phyloP scores from a whole-genome alignment of 345 rosid species.

The Trapa bicornis region DNA sequence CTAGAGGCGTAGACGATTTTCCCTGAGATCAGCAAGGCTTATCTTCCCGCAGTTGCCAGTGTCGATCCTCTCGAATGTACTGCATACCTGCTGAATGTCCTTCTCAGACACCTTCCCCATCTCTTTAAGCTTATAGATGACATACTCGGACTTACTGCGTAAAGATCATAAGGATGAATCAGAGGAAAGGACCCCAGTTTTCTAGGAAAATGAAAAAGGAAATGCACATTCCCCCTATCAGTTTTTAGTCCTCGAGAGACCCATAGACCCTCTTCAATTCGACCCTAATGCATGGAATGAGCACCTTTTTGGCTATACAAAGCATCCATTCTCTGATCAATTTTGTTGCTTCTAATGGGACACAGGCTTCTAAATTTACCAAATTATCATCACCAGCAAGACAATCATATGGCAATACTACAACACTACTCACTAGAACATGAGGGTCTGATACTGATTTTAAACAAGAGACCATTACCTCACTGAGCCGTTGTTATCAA shows the following conservation, averaged over 20 bases:
- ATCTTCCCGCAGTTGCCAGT: conserved; percentile 32
- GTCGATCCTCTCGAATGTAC: conserved; percentile 26
- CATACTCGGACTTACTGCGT: conserved; percentile 30
- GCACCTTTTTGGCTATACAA: too few relatives aligned
- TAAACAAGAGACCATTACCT: conserved; percentile 11
- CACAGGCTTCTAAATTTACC: too few relatives aligned
- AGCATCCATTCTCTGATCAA: too few relatives aligned
- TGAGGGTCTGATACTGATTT: too few relatives aligned
- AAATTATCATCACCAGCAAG: too few relatives aligned
- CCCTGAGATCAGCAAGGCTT: conserved; percentile 31
- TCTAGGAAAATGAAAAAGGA: not conserved
- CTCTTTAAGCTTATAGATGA: conserved; percentile 36
- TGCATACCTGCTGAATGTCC: conserved; percentile 24
- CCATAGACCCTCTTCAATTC: too few relatives aligned
- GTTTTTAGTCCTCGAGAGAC: too few relatives aligned
- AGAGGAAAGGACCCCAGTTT: too few relatives aligned
- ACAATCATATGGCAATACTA: too few relatives aligned
- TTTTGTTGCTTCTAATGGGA: too few relatives aligned
- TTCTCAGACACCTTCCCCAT: conserved; percentile 36
- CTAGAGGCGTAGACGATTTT: conserved; percentile 2
- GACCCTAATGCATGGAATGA: too few relatives aligned
- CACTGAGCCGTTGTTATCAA: conserved; percentile 23
- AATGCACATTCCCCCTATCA: not conserved
- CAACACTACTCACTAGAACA: too few relatives aligned
- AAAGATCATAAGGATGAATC: not conserved